Evolutionary conservation across 2,329 filamentous ascomycete species (phyloP).

Genomic region (Elsinoe fawcettii): DNA sequence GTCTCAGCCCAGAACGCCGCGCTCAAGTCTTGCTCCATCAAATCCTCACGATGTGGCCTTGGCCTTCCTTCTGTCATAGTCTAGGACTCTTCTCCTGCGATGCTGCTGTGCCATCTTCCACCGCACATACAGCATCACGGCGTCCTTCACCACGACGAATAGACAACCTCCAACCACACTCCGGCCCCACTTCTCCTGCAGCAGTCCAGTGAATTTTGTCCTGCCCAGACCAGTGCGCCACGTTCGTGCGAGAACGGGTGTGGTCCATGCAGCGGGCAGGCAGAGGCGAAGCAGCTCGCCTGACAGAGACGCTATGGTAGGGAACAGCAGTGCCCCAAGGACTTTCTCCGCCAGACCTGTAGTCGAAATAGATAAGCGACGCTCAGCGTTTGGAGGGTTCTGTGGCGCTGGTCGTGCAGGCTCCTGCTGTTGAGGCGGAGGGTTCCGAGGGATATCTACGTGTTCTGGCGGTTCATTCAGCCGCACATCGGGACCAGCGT

Average conservation of each 20-base stretch:
- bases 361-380: constrained; percentile 44
- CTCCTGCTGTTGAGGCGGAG: constrained; percentile 16
- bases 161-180: constrained; percentile 82
- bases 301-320: constrained; percentile 68
- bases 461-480: constrained; percentile 17
- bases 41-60: background rate
- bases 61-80: constrained; percentile 28
- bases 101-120: constrained; percentile 46
- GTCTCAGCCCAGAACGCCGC: background rate
- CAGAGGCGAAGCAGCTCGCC: constrained; percentile 64
- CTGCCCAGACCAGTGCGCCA: constrained; percentile 26
- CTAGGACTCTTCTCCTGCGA: constrained; percentile 37
- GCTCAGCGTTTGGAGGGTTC: constrained; percentile 25
- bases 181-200: constrained; percentile 81
- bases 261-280: constrained; percentile 62
- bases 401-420: constrained; percentile 16
- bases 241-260: constrained; percentile 29
- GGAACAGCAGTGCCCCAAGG: constrained; percentile 68
- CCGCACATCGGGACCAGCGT: constrained; percentile 20
- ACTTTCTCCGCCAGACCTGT: constrained; percentile 52
- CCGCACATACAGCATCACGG: constrained; percentile 51
- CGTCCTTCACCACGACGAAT: constrained; percentile 75
- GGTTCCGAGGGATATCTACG: constrained; percentile 14
- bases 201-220: constrained; percentile 51
- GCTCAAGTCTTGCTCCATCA: background rate